A percentile compares a stretch with the other conserved stretches of the same genome.
phyloP scores from a whole-genome alignment of 1,284 basidiomycete genomes.

The Leccinum huronense region DNA sequence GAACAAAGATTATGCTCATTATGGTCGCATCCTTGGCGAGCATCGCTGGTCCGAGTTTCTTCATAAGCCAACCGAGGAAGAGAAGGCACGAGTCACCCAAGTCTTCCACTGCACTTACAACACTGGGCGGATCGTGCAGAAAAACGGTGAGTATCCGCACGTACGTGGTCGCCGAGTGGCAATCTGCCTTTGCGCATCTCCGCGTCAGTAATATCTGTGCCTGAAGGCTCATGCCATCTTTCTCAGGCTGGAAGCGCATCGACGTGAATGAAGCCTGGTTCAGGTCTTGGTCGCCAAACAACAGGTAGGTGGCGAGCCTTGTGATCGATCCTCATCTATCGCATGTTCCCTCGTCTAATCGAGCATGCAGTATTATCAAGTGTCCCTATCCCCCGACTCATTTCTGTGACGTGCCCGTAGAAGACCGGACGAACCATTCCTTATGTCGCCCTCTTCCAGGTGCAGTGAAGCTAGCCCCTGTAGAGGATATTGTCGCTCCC shows the following conservation, averaged over 20 bases:
- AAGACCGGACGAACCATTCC: slow-evolving; percentile 52
- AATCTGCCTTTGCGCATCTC: neutral
- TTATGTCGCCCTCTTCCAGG: slow-evolving; percentile 60
- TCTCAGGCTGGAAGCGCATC: slow-evolving; percentile 62
- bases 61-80: slow-evolving; percentile 42
- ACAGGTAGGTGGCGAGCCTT: slow-evolving; percentile 27
- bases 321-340: slow-evolving; percentile 15
- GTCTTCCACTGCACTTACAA: slow-evolving; percentile 55
- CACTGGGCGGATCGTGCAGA: slow-evolving; percentile 45
- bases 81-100: slow-evolving; percentile 41
- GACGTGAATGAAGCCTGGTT: slow-evolving; percentile 57
- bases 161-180: slow-evolving; percentile 2
- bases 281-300: slow-evolving; percentile 43
- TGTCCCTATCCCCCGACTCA: slow-evolving; percentile 55
- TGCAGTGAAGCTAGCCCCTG: slow-evolving; percentile 35
- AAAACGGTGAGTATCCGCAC: slow-evolving; percentile 37
- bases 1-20: slow-evolving; percentile 38
- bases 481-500: slow-evolving; percentile 20
- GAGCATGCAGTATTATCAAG: slow-evolving; percentile 37
- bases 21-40: slow-evolving; percentile 55
- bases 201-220: neutral
- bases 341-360: slow-evolving; percentile 6
- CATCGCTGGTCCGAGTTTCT: slow-evolving; percentile 63
- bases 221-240: neutral
- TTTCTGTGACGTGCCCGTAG: slow-evolving; percentile 52